A percentile compares a stretch with the other conserved stretches of the same genome.
Evolutionary conservation across 352 stramenopile genomes (phyloP).

Genomic region (Globisporangium heterothallicum): DNA sequence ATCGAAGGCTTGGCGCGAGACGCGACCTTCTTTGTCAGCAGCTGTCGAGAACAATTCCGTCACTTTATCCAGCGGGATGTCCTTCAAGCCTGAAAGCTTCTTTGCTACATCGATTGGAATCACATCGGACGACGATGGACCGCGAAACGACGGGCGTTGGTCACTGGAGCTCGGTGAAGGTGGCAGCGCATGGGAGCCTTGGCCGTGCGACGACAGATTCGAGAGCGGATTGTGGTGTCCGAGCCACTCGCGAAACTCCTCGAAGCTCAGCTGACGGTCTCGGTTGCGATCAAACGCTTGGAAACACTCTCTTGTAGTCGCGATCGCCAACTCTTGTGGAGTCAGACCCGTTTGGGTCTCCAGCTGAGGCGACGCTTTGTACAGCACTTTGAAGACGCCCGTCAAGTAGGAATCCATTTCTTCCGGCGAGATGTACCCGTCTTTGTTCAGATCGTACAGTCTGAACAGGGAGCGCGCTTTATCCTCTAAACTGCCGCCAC

Average conservation of each 20-base stretch:
- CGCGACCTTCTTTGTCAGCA: conserved; percentile 39
- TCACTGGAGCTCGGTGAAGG: not conserved
- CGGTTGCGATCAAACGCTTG: conserved; percentile 63
- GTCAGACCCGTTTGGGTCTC: conserved; percentile 44
- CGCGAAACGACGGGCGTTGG: not conserved
- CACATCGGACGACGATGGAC: conserved; percentile 14
- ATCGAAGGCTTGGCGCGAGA: conserved; percentile 66
- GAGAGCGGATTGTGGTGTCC: conserved; percentile 40
- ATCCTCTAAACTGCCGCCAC: conserved; percentile 63
- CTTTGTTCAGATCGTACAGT: conserved; percentile 78
- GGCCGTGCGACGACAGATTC: not conserved
- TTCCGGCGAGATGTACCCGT: conserved; percentile 71
- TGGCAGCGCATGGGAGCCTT: not conserved
- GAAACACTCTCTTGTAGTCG: conserved; percentile 78
- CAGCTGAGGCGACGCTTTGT: conserved; percentile 72
- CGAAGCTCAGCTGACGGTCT: conserved; percentile 72
- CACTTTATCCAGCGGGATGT: conserved; percentile 56
- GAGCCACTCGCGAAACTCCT: conserved; percentile 78
- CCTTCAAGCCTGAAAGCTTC: conserved; percentile 62
- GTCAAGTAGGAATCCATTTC: conserved; percentile 85
- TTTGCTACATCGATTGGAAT: conserved; percentile 69
- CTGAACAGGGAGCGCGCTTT: conserved; percentile 78
- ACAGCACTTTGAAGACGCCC: conserved; percentile 83
- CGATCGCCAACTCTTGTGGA: conserved; percentile 59
- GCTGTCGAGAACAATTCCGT: conserved; percentile 49